These are phyloP conservation scores for Hibiscus syriacus DNA, from an alignment of 345 rosid species.

Conservation along the genomic window DNA sequence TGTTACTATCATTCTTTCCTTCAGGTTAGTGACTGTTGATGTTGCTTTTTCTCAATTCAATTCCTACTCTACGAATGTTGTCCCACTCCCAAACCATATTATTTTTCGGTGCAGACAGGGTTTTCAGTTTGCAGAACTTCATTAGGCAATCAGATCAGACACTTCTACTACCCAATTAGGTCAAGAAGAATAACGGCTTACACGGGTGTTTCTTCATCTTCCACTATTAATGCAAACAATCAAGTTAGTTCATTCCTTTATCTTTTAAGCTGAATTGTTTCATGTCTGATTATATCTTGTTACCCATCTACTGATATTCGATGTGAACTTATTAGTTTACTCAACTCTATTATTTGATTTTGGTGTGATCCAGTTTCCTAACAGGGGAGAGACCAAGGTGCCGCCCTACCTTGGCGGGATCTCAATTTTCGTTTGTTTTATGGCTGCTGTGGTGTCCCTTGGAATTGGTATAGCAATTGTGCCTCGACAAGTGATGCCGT, in stretches of 20 bases:
- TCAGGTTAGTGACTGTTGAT: conserved; percentile 32
- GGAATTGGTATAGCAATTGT: conserved; percentile 57
- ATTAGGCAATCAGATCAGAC: conserved; percentile 54
- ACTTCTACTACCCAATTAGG: conserved; percentile 51
- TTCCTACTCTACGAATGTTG: not conserved
- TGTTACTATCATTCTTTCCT: conserved; percentile 36
- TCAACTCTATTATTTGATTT: not conserved
- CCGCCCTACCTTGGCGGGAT: conserved; percentile 63
- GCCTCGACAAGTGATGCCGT: conserved; percentile 85
- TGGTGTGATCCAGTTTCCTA: conserved; percentile 33
- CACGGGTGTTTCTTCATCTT: conserved; percentile 45
- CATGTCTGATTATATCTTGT: not conserved
- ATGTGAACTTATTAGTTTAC: not conserved
- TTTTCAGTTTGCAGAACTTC: conserved; percentile 50
- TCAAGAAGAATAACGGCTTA: conserved; percentile 46
- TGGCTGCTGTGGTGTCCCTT: conserved; percentile 42
- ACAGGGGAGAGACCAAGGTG: conserved; percentile 12
- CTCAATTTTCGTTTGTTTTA: conserved; percentile 49
- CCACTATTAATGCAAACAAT: conserved; percentile 37
- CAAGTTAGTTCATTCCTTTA: conserved; percentile 33
- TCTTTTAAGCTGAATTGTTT: not conserved
- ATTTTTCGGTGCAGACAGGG: conserved; percentile 41
- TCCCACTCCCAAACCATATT: conserved; percentile 2
- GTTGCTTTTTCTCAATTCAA: not conserved
- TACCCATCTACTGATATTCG: not conserved